Evolutionary conservation across 306 rosid genomes (phyloP), one percentile per base, ranked within the genome.

Genomic region (Cicer yamashitae): DNA sequence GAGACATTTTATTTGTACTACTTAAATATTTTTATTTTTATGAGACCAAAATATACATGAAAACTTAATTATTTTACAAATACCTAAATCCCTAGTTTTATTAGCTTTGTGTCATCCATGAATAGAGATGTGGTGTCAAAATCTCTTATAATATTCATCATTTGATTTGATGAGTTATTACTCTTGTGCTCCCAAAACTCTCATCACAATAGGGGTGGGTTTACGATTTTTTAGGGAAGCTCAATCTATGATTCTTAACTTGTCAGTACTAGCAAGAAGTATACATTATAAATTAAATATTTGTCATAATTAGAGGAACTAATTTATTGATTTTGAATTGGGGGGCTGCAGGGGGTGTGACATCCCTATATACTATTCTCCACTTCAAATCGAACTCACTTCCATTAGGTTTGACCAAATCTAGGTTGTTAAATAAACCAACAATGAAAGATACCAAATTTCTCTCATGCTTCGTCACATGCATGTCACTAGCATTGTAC

Each of bases 381-480:
- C 68, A 78, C 83, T 78, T 50, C 80, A 78, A 78, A 67, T 67
- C 37, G 15, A 79, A 79, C 3, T 70, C 67, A 8, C 20, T 56
- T 41, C 76, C 67, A 11, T 22, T 71, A 63, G 76, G 84, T 79
- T 83, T 83, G 84, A 70, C 81, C 76, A 83, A 69, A 83, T 74
- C 66, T 62, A 76, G 75, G 60, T 56, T 67, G 74, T 45, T 69
- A 78, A 75, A 75, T 39, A 79, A 78, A 74, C 66, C 25, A 79
- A 79, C 81, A 74, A 67, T 13, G 83, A 79, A 79, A 79, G 83
- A 79, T 74, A 74, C 86, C 86, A 70, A 74, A 79, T 83, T 52
- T 57, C 18, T 7, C 83, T 83, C 81, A 70, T 78, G 86, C 69
- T 61, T 78, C 30, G 67, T 73, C 86, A 82, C 83, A 82, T 82